Conservation (phyloP, 2,329 filamentous ascomycete species). For the Hypoxylon sp. region DNA sequence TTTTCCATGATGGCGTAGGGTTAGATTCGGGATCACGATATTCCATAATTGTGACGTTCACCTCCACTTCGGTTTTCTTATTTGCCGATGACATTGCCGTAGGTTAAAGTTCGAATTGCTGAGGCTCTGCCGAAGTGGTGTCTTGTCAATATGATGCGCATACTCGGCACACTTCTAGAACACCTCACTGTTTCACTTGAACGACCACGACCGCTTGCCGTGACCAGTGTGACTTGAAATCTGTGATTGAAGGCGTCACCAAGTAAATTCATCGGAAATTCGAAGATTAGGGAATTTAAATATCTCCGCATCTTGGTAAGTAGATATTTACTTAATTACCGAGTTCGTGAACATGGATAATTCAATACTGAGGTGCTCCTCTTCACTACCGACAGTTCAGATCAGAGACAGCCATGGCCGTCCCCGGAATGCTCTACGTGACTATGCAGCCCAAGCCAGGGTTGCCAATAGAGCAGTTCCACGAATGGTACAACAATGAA, state of each 20-base stretch:
- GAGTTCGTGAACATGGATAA: constrained; percentile 7
- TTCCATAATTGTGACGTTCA: constrained; percentile 28
- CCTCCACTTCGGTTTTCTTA: constrained; percentile 30
- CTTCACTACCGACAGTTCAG: constrained; percentile 2
- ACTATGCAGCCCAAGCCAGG: constrained; percentile 84
- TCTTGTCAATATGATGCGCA: constrained; percentile 15
- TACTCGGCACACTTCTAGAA: constrained; percentile 34
- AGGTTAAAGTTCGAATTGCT: constrained; percentile 24
- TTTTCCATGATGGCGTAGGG: constrained; percentile 1
- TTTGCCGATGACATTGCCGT: constrained; percentile 44
- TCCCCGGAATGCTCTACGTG: constrained; percentile 83
- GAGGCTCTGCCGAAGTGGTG: constrained; percentile 43
- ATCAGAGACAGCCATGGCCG: constrained; percentile 56
- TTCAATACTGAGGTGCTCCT: constrained; percentile 11
- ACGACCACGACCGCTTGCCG: constrained; percentile 16
- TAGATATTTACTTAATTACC: constrained; percentile 5
- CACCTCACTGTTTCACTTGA: constrained; percentile 19
- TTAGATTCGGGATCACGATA: constrained; percentile 33
- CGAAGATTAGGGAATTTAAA: neutral
- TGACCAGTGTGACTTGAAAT: constrained; percentile 4
- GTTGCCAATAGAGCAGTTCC: constrained; percentile 78
- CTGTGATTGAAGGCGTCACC: constrained; percentile 21
- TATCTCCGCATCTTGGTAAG: constrained; percentile 22
- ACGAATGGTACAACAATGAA: constrained; percentile 96
- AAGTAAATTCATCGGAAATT: constrained; percentile 8